phyloP scores from a whole-genome alignment of 1,139 yeast genomes.

The Nakaseomyces delphensis region DNA sequence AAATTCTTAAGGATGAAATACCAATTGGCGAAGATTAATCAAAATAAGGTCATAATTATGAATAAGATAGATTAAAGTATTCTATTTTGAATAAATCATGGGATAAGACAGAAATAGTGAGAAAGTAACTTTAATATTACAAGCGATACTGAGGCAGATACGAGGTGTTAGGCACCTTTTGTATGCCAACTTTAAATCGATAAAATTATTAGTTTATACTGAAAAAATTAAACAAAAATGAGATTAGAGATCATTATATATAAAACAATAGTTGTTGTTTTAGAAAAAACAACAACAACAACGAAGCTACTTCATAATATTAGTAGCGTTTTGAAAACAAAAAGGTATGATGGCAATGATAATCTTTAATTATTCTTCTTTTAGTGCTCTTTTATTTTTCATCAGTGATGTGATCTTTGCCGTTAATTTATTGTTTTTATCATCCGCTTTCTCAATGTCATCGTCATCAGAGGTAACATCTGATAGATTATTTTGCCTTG shows the following conservation, averaged over 20 bases:
- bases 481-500: slow-evolving; percentile 12
- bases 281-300: not conserved
- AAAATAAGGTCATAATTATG: not conserved
- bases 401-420: slow-evolving; percentile 20
- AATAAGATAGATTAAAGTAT: not conserved
- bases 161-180: too few species aligned
- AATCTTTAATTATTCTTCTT: slow-evolving; percentile 13
- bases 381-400: slow-evolving; percentile 21
- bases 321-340: too few species aligned
- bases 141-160: too few species aligned
- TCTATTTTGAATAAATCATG: too few species aligned
- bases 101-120: too few species aligned
- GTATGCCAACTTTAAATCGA: not conserved
- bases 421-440: slow-evolving; percentile 4
- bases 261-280: not conserved
- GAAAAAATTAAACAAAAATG: not conserved
- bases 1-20: slow-evolving; percentile 80
- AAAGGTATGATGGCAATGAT: not conserved
- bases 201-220: not conserved
- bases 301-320: too few species aligned
- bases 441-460: slow-evolving; percentile 9
- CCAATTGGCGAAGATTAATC: slow-evolving; percentile 89
- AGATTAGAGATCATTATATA: not conserved
- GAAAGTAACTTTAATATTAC: too few species aligned
- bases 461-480: slow-evolving; percentile 7